Percentiles rank a stretch among this genome's conserved stretches.
Evolutionary conservation across 2,329 filamentous ascomycete species (phyloP).

Genomic region (Clonostachys rosea): DNA sequence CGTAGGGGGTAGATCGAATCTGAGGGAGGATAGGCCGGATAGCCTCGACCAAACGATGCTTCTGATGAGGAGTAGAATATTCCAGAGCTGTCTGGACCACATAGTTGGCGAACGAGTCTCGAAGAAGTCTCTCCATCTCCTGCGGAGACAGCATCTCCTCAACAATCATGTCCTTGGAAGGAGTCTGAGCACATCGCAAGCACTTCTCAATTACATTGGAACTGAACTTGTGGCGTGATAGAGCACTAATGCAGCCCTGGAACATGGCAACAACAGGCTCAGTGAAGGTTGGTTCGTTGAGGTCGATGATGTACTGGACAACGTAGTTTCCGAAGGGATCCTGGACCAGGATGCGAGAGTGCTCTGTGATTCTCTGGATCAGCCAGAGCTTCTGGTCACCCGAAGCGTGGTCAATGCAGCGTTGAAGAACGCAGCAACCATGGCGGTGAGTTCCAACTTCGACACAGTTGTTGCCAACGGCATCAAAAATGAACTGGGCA

Average conservation of each 20-base stretch:
- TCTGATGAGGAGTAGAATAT: conserved; percentile 69
- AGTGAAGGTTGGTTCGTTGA: conserved; percentile 83
- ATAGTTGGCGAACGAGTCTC: conserved; percentile 94
- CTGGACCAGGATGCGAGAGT: conserved; percentile 86
- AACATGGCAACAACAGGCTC: conserved; percentile 84
- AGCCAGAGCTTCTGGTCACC: conserved; percentile 84
- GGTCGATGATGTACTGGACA: conserved; percentile 95
- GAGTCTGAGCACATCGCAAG: conserved; percentile 73
- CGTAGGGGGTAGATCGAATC: conserved; percentile 89
- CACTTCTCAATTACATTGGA: conserved; percentile 99
- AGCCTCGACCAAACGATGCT: conserved; percentile 71
- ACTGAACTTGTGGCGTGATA: conserved; percentile 96
- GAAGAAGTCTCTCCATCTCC: conserved; percentile 84
- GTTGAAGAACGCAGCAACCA: conserved; percentile 95
- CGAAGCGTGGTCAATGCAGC: conserved; percentile 95
- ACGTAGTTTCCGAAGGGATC: conserved; percentile 99
- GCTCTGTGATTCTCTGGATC: conserved; percentile 79
- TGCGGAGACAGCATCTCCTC: conserved; percentile 70
- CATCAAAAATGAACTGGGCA: conserved; percentile 95
- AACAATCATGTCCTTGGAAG: conserved; percentile 76
- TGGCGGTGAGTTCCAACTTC: conserved; percentile 95
- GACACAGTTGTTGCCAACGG: conserved; percentile 81
- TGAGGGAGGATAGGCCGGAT: conserved; percentile 80
- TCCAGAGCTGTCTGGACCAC: conserved; percentile 96
- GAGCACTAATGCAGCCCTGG: conserved; percentile 62